These are phyloP conservation scores for Fusarium sp. DNA, from an alignment of 2,329 filamentous ascomycete genomes.

Conservation along the genomic window DNA sequence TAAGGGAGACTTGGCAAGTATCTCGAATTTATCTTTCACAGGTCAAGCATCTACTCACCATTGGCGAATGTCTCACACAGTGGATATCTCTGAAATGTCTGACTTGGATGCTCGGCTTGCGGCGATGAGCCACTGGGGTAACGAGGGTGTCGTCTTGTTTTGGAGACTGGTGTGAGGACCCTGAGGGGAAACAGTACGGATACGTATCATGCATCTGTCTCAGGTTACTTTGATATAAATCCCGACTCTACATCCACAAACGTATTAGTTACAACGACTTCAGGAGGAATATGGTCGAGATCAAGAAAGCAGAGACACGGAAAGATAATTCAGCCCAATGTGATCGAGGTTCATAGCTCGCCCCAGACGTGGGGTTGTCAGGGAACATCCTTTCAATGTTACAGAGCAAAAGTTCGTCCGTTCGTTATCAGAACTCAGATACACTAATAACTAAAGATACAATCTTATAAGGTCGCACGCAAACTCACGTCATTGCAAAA, in stretches of 20 bases:
- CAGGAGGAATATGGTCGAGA: not conserved
- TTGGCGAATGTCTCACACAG: constrained; percentile 29
- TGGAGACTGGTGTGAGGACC: constrained; percentile 13
- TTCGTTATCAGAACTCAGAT: constrained; percentile 22
- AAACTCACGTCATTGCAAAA: constrained; percentile 22
- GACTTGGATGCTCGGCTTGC: constrained; percentile 32
- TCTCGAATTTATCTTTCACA: constrained; percentile 4
- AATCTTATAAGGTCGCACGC: constrained; percentile 5
- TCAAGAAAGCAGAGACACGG: not conserved
- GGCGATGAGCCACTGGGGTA: constrained; percentile 13
- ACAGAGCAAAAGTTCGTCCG: constrained; percentile 7
- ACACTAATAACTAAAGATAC: constrained; percentile 1
- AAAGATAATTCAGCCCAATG: constrained; percentile 1
- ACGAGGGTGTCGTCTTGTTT: constrained; percentile 19
- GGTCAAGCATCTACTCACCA: not conserved
- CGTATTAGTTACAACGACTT: not conserved
- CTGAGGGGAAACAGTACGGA: constrained; percentile 23
- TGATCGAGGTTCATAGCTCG: constrained; percentile 1
- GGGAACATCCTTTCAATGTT: constrained; percentile 7
- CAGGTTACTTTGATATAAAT: constrained; percentile 2
- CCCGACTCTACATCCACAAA: not conserved
- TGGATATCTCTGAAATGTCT: constrained; percentile 3
- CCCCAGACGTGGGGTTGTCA: constrained; percentile 25
- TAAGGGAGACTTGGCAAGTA: constrained; percentile 23
- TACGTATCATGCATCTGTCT: constrained; percentile 9